Base-by-base conservation (phyloP, 192 early-diverging fungal species). In the Phycomyces blakesleeanus region DNA sequence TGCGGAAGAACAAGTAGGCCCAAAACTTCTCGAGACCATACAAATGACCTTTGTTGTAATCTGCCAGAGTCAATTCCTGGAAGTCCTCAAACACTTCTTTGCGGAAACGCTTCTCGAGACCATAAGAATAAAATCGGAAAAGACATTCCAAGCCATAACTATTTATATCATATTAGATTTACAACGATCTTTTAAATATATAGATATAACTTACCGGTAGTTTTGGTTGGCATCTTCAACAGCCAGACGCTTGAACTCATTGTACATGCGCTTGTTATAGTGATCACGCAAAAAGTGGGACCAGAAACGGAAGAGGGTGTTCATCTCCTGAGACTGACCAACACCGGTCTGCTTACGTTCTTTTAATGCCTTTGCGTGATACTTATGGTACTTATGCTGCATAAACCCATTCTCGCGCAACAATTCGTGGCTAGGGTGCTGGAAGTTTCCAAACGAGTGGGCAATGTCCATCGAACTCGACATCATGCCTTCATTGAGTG, bases 111-210 rank as follows among this genome's bases (percentile, higher is more conserved):
- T 89, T 87, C 78, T 96, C 93, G 54, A 98, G 78, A 20, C 96
- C 93, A 72, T 98, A 96, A 25, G 93, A 96, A 78, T 89, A 95
- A 85, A 95, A 98, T 42, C 93, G 90, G 91, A 94, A 98, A 58
- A 98, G 75, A 74, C 93, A 98, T 78, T 98, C 96, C 40, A 96
- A 80, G n/a, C 94, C 94, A 69, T 98, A 96, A 25, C 71, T 66
- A 8, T n/a, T n/a, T n/a, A n/a, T n/a, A n/a, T n/a, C n/a, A n/a
- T n/a, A n/a, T n/a, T n/a, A n/a, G n/a, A n/a, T n/a, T n/a, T n/a
- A n/a, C n/a, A n/a, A n/a, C n/a, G n/a, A n/a, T n/a, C n/a, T n/a
- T n/a, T n/a, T n/a, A n/a, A n/a, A n/a, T n/a, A n/a, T n/a, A n/a
- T n/a, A n/a, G n/a, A n/a, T n/a, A n/a, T n/a, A n/a, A n/a, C n/a